Base-by-base conservation (phyloP, 2,329 filamentous ascomycete species). In the Aspergillus pseudoviridinutans region DNA sequence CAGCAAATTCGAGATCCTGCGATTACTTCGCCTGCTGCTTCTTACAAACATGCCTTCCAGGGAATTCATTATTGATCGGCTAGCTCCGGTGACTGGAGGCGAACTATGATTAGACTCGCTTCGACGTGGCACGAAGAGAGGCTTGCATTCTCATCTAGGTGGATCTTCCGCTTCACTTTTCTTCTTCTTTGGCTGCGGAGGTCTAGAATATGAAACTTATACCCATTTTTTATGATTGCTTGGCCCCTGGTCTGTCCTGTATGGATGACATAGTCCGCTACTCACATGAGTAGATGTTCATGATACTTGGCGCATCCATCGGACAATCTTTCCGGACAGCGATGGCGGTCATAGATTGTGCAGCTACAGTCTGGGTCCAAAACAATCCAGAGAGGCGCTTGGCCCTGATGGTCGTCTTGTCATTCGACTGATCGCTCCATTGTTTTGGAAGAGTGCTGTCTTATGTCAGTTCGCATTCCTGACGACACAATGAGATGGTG, bases 71-170 rank as follows among this genome's bases (percentile, higher is more conserved):
- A 35, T 50, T 32, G 24, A 58, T 62, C 59, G 56, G 56, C 52
- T 55, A 54, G 56, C 49, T 29, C 53, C 47, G 57, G 60, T 62
- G 54, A 58, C 57, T 57, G 56, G 57, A 42, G 55, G 52, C 47
- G 53, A 53, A 54, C 52, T 49, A 28, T n/a, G 27, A 12, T n/a
- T 20, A 28, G 6, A 10, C 57, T 54, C 49, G 35, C 32, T 55
- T 64, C 62, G 58, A 67, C 65, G 65, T 67, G 65, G 65, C 65
- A 66, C 50, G 58, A 63, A 61, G 59, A 59, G 27, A 59, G 61
- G 58, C 51, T 55, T 51, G 42, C 58, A 47, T 46, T 41, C 22
- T n/a, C 41, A 38, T 41, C 44, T 29, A 58, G 54, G 62, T 64
- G 64, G 64, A 64, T 62, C 62, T 57, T 54, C 57, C 56, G 60